Evolutionary conservation across 2,329 filamentous ascomycete genomes (phyloP).

Genomic region (Chaetomiaceae sp.): DNA sequence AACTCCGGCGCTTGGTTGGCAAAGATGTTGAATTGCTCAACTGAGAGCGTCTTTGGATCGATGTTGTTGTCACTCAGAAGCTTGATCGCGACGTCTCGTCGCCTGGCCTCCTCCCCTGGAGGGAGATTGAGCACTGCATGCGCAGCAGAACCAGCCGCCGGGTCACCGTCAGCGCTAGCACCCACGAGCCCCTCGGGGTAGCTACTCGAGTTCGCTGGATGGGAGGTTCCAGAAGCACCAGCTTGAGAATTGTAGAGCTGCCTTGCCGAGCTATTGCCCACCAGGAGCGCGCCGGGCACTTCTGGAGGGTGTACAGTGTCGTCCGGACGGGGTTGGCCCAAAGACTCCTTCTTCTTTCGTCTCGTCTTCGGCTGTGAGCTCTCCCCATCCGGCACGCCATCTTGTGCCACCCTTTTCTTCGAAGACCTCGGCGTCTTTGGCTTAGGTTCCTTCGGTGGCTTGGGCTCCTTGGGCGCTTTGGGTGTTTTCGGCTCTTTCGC

Average conservation of each 20-base stretch:
- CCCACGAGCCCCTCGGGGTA: conserved; percentile 20
- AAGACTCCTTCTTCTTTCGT: conserved; percentile 19
- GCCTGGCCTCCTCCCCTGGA: conserved; percentile 44
- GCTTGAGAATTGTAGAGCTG: conserved; percentile 17
- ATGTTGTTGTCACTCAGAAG: conserved; percentile 43
- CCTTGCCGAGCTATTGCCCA: conserved; percentile 15
- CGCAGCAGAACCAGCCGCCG: conserved; percentile 13
- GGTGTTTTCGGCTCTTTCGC: conserved; percentile 26
- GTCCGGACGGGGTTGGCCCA: neutral
- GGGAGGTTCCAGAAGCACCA: neutral
- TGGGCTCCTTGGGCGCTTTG: conserved; percentile 27
- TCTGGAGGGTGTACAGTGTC: conserved; percentile 18
- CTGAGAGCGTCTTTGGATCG: conserved; percentile 45
- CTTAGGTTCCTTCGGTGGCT: conserved; percentile 18
- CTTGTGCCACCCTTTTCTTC: conserved; percentile 22
- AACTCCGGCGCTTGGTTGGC: conserved; percentile 52
- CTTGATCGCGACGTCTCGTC: conserved; percentile 42
- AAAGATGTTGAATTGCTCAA: conserved; percentile 54
- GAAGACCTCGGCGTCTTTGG: conserved; percentile 22
- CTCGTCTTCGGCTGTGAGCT: conserved; percentile 23
- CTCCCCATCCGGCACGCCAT: conserved; percentile 19
- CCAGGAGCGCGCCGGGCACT: conserved; percentile 21
- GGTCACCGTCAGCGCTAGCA: conserved; percentile 12
- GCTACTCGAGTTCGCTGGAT: conserved; percentile 9
- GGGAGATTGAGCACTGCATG: conserved; percentile 36